Conservation (phyloP, 768 basidiomycete genomes). For the Kondoa malvinella region DNA sequence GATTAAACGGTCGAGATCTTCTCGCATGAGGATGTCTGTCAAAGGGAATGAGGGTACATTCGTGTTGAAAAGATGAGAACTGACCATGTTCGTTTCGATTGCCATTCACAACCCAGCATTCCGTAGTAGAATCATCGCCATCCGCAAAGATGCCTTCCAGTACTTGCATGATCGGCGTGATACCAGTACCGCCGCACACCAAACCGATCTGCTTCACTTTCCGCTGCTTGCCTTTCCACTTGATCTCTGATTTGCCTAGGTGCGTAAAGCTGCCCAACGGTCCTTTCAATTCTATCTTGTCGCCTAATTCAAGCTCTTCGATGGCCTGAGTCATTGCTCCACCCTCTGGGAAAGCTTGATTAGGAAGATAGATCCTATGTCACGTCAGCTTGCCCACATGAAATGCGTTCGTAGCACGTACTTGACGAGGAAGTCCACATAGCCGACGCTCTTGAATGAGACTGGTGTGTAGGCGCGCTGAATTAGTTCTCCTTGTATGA, state of each 20-base stretch:
- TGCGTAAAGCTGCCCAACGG: slow-evolving; percentile 46
- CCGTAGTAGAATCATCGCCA: slow-evolving; percentile 31
- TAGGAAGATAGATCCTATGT: slow-evolving; percentile 25
- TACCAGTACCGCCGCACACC: slow-evolving; percentile 45
- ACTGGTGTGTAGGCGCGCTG: slow-evolving; percentile 34
- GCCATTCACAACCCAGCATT: slow-evolving; percentile 39
- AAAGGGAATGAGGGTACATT: no score
- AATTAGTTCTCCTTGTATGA: slow-evolving; percentile 35
- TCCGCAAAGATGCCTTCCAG: slow-evolving; percentile 39
- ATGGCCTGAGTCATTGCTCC: slow-evolving; percentile 43
- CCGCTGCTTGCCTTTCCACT: slow-evolving; percentile 33
- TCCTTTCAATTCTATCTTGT: slow-evolving; percentile 44
- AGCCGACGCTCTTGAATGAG: slow-evolving; percentile 2
- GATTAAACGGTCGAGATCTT: slow-evolving; percentile 38
- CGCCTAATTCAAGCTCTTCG: slow-evolving; percentile 39
- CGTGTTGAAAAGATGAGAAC: no score
- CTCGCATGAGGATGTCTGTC: slow-evolving; percentile 41
- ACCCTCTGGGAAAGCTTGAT: slow-evolving; percentile 31
- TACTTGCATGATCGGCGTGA: slow-evolving; percentile 47
- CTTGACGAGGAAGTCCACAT: slow-evolving; percentile 12
- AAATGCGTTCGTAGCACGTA: slow-evolving; percentile 9
- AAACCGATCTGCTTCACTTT: slow-evolving; percentile 38
- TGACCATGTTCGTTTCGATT: no score
- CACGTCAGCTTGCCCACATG: slow-evolving; percentile 10
- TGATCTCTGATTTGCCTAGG: slow-evolving; percentile 35